phyloP scores from a whole-genome alignment of 2,329 filamentous ascomycete genomes.

The Sclerotinia spermophila region DNA sequence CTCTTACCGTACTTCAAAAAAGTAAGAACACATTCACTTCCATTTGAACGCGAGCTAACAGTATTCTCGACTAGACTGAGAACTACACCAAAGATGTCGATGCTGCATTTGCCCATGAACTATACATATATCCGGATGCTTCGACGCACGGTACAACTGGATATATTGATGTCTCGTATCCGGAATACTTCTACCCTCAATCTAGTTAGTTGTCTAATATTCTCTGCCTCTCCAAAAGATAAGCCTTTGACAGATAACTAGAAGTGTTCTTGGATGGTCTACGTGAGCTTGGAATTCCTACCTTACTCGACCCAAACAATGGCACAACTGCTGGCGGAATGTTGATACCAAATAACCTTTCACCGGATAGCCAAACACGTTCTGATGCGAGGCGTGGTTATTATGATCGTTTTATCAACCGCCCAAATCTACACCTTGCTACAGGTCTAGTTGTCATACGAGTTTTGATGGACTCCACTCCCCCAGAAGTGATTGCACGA shows the following conservation, averaged over 20 bases:
- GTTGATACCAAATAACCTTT: conserved; percentile 41
- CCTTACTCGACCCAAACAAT: conserved; percentile 39
- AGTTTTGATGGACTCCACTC: conserved; percentile 32
- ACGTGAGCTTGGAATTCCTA: conserved; percentile 39
- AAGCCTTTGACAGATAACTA: conserved; percentile 23
- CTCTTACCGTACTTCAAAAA: conserved; percentile 43
- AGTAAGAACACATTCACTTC: conserved; percentile 19
- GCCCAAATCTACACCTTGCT: conserved; percentile 42
- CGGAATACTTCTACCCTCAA: conserved; percentile 41
- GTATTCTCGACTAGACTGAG: conserved; percentile 34
- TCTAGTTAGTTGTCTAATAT: conserved; percentile 35
- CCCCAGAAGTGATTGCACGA: conserved; percentile 6
- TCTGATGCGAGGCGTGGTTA: conserved; percentile 43
- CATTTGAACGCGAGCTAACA: neutral
- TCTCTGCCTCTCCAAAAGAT: neutral
- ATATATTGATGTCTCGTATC: conserved; percentile 41
- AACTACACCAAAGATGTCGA: conserved; percentile 37
- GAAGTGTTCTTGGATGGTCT: conserved; percentile 41
- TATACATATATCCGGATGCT: conserved; percentile 34
- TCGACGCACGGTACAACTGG: conserved; percentile 38
- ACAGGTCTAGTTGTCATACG: conserved; percentile 42
- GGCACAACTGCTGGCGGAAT: conserved; percentile 40
- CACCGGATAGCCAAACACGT: conserved; percentile 41
- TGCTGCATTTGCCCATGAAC: conserved; percentile 25
- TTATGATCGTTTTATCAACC: conserved; percentile 38